Base-by-base conservation (phyloP, 2,329 filamentous ascomycete species). In the Fusarium denticulatum region DNA sequence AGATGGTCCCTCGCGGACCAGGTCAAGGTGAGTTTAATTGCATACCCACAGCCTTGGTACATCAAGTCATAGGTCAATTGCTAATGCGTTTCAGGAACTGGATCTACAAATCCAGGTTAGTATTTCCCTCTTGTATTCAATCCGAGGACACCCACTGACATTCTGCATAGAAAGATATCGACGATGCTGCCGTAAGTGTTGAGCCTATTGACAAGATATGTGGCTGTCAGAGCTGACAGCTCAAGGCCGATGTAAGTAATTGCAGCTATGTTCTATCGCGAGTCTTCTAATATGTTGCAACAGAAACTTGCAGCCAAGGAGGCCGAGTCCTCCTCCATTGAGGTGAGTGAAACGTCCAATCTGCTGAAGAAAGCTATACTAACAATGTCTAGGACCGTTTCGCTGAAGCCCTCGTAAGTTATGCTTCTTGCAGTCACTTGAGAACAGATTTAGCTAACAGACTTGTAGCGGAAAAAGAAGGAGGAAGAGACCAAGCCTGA, bases 1-100 rank as follows among this genome's bases (percentile, higher is more conserved):
- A 1, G 5, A 40, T 12, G 37, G 37, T 0, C 20, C 20, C 37
- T 40, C 0, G 20, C 0, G 40, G 40, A 0, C 14, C n/a, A n/a
- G n/a, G n/a, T n/a, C n/a, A n/a, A n/a, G n/a, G n/a, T n/a, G n/a
- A n/a, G n/a, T n/a, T n/a, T n/a, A n/a, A n/a, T n/a, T n/a, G 15
- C 40, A 43, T 24, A 0, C 40, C n/a, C 2, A 42, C 40, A 34
- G n/a, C 1, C 14, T 43, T 43, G n/a, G 39, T 42, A 24, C 15
- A 24, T 43, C 15, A 43, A 43, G 0, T 15, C n/a, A 24, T 24
- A 24, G 15, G 5, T 18, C 40, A 24, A 43, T 43, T 18, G 0
- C 40, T 43, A 43, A 43, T 18, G 4, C 16, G 5, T 16, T 43
- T 24, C n/a, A 43, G 40, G 40, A 0, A 0, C 40, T 24, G 9